Evolutionary conservation across 2,329 filamentous ascomycete genomes (phyloP).

Genomic region (Bipolaris oryzae): DNA sequence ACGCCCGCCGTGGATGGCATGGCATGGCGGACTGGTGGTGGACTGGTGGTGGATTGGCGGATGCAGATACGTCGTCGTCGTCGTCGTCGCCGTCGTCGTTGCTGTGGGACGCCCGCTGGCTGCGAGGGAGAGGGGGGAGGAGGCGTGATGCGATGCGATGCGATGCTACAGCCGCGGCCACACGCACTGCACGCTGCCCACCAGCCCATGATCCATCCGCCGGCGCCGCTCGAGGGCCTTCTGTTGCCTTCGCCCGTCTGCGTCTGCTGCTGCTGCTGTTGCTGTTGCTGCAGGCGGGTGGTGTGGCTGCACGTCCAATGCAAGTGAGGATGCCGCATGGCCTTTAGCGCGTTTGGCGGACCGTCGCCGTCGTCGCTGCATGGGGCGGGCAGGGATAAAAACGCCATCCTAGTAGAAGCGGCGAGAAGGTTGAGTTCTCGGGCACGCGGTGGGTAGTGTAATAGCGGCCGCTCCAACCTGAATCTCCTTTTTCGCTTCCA

Average conservation of each 20-base stretch:
- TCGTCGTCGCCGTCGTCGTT: too few species aligned
- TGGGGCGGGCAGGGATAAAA: constrained; percentile 29
- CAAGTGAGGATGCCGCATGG: constrained; percentile 18
- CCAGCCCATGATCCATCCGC: not conserved
- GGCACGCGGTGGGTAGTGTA: constrained; percentile 40
- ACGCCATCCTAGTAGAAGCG: constrained; percentile 32
- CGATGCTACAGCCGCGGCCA: constrained; percentile 3
- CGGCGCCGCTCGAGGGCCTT: not conserved
- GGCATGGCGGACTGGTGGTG: too few species aligned
- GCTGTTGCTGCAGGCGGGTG: not conserved
- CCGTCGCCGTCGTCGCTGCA: constrained; percentile 34
- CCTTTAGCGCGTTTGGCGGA: constrained; percentile 29
- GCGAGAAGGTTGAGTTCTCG: constrained; percentile 35
- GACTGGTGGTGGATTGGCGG: too few species aligned
- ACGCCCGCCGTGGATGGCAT: not conserved
- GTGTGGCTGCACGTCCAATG: constrained; percentile 16
- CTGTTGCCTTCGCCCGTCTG: not conserved
- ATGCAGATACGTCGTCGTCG: not conserved
- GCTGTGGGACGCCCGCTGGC: not conserved
- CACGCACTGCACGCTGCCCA: not conserved
- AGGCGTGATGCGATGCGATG: not conserved
- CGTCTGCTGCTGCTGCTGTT: not conserved
- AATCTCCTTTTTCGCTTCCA: constrained; percentile 45
- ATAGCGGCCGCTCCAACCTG: constrained; percentile 42
- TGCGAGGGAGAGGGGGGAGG: not conserved